Conservation (phyloP, 345 rosid species). For the Euphorbia pulcherrima region DNA sequence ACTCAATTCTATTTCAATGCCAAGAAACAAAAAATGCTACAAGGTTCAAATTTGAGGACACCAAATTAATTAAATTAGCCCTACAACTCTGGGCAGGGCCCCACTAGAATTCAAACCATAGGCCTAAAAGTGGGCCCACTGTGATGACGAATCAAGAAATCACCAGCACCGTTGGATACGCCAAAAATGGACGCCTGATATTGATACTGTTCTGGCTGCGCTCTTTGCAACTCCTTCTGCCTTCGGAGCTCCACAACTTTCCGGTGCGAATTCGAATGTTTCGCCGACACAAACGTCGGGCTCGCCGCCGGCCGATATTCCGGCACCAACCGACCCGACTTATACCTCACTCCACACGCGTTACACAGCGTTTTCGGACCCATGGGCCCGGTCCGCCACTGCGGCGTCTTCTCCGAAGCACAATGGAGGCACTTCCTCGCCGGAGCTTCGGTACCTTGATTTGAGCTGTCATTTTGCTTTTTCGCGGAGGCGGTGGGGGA, state of each 20-base stretch:
- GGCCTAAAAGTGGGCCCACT: conserved; percentile 43
- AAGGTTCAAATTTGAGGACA: not conserved
- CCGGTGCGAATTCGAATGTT: conserved; percentile 75
- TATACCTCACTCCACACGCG: conserved; percentile 75
- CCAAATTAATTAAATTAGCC: conserved; percentile 3
- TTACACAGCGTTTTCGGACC: conserved; percentile 73
- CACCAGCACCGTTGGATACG: conserved; percentile 46
- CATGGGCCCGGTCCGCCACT: conserved; percentile 78
- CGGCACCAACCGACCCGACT: conserved; percentile 69
- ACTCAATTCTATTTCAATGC: conserved; percentile 1
- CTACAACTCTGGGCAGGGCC: not conserved
- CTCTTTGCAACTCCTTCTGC: conserved; percentile 48
- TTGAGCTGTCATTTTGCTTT: conserved; percentile 12
- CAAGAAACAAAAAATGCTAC: not conserved
- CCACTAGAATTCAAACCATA: conserved; percentile 32
- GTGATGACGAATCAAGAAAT: conserved; percentile 43
- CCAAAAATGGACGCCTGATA: conserved; percentile 45
- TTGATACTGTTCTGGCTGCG: conserved; percentile 41
- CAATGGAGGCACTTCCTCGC: conserved; percentile 60
- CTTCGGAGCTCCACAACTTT: conserved; percentile 73
- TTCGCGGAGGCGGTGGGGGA: conserved; percentile 12
- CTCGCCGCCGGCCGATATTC: conserved; percentile 81
- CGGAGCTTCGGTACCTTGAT: conserved; percentile 5
- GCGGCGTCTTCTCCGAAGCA: conserved; percentile 66
- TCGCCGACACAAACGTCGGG: conserved; percentile 56